Conservation (phyloP, 371 early-diverging fungal genomes). For the Mucor sp. region DNA sequence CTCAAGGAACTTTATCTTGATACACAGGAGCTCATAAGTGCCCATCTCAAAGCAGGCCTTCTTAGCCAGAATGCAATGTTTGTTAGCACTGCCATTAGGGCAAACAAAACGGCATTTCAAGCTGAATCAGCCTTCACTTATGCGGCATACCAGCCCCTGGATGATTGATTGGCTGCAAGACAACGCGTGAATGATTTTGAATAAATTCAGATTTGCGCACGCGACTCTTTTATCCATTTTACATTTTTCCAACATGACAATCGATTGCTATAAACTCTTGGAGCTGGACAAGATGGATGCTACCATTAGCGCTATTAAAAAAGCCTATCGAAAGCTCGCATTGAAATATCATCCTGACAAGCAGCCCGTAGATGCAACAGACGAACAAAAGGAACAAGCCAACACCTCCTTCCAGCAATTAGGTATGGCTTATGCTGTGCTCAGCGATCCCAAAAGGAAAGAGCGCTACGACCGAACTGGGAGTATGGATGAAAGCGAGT, state of each 20-base stretch:
- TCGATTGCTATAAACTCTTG: conserved; percentile 65
- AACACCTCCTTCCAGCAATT: conserved; percentile 82
- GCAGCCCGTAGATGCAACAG: conserved; percentile 57
- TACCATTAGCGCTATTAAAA: conserved; percentile 71
- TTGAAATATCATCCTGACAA: conserved; percentile 85
- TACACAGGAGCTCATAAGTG: background rate
- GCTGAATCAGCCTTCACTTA: background rate
- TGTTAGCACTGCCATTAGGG: background rate
- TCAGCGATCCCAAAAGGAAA: conserved; percentile 78
- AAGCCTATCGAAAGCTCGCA: conserved; percentile 85
- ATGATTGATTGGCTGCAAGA: background rate
- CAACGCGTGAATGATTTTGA: background rate
- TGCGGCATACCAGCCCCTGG: too few relatives aligned
- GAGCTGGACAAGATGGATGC: conserved; percentile 63
- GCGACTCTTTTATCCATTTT: background rate
- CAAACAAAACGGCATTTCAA: background rate
- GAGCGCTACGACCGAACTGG: conserved; percentile 75
- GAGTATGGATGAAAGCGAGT: conserved; percentile 36
- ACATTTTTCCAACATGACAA: background rate
- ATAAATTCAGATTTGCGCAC: background rate
- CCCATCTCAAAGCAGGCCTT: background rate
- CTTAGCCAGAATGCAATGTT: background rate
- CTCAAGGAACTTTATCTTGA: background rate
- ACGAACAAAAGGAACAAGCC: conserved; percentile 71
- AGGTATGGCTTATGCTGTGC: conserved; percentile 82